phyloP scores from a whole-genome alignment of 2,329 filamentous ascomycete species.

The Fusarium chuoi region DNA sequence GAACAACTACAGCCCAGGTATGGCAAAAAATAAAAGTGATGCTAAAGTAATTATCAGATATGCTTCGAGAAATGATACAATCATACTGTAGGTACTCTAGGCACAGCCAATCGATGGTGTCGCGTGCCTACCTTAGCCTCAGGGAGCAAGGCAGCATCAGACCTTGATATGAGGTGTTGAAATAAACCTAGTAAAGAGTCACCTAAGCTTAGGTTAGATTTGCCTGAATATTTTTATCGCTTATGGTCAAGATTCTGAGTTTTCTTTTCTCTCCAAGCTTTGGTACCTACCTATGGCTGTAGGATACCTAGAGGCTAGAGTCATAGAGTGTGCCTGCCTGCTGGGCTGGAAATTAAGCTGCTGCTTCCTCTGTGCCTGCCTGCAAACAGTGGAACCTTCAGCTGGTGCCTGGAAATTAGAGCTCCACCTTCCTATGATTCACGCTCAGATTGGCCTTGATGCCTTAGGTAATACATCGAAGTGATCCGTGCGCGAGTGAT shows the following conservation, averaged over 20 bases:
- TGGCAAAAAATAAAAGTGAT: not conserved
- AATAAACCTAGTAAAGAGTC: no score
- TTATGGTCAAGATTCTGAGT: no score
- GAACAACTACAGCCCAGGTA: not conserved
- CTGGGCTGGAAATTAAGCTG: conserved; percentile 4
- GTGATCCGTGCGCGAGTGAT: conserved; percentile 35
- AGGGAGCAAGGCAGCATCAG: no score
- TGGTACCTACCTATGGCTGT: no score
- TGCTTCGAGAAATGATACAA: not conserved
- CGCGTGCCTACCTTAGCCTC: not conserved
- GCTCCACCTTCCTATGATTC: conserved; percentile 21
- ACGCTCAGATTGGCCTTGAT: conserved; percentile 13
- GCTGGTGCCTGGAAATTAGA: conserved; percentile 34
- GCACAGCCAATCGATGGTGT: not conserved
- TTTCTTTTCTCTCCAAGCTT: no score
- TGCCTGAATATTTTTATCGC: no score
- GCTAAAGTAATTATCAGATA: not conserved
- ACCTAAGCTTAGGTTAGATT: no score
- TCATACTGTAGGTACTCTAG: no score
- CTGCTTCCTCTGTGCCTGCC: not conserved
- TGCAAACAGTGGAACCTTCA: not conserved
- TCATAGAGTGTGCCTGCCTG: not conserved
- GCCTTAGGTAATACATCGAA: conserved; percentile 32
- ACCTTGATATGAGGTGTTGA: no score
- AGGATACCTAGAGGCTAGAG: no score